Evolutionary conservation across 106 monocot species (phyloP).

Genomic region (Hemerocallis citrina): DNA sequence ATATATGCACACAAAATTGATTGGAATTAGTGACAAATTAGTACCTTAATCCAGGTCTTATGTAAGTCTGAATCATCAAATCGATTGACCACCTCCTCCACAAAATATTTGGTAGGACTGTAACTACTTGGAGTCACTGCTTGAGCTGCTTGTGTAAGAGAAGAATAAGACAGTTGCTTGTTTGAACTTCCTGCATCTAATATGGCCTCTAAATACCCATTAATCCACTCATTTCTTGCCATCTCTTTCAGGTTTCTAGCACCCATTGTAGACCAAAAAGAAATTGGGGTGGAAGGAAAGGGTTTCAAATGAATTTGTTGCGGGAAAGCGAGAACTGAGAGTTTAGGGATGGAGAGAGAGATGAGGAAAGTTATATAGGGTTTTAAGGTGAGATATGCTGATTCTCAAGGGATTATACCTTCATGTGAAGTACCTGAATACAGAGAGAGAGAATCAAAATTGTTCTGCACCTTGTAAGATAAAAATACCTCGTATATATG

Average conservation of each 20-base stretch:
- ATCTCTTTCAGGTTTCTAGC: constrained; percentile 3
- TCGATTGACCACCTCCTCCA: constrained; percentile 74
- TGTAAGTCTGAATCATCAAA: constrained; percentile 72
- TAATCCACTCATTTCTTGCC: constrained; percentile 76
- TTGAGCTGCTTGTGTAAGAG: not conserved
- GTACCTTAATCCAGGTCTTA: constrained; percentile 74
- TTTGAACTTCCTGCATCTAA: constrained; percentile 50
- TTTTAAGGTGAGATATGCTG: too few species aligned
- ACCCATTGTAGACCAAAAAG: too few species aligned
- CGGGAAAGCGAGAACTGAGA: too few species aligned
- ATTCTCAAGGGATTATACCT: too few species aligned
- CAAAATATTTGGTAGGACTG: constrained; percentile 70
- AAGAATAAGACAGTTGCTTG: not conserved
- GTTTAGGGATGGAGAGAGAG: too few species aligned
- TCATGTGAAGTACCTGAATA: too few species aligned
- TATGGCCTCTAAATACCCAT: constrained; percentile 79
- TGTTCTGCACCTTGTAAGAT: too few species aligned
- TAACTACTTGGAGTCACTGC: constrained; percentile 9
- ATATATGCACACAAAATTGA: not conserved
- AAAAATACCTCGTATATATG: too few species aligned
- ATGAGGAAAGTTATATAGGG: too few species aligned
- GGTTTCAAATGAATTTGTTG: too few species aligned
- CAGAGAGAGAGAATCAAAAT: too few species aligned
- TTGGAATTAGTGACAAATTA: not conserved
- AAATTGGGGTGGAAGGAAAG: too few species aligned